Evolutionary conservation across 2,329 filamentous ascomycete species (phyloP).

Genomic region (Clonostachys solani): DNA sequence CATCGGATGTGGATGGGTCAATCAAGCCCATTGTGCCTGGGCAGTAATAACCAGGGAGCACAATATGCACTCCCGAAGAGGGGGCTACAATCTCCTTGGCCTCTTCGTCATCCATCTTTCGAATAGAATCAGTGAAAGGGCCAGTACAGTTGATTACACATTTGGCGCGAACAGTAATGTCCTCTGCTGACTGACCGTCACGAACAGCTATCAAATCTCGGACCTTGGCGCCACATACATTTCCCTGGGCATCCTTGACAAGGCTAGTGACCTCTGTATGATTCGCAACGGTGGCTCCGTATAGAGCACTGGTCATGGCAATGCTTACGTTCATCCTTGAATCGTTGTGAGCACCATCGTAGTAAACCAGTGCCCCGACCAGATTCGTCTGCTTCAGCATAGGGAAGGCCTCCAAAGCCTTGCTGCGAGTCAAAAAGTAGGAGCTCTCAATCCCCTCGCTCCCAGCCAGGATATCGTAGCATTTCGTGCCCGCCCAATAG

Average conservation of each 20-base stretch:
- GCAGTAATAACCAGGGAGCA: slow-evolving; percentile 83
- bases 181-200: slow-evolving; percentile 52
- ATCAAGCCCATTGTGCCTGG: slow-evolving; percentile 84
- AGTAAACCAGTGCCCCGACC: slow-evolving; percentile 82
- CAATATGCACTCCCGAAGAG: slow-evolving; percentile 80
- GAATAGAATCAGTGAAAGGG: slow-evolving; percentile 80
- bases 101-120: slow-evolving; percentile 74
- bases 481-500: slow-evolving; percentile 75
- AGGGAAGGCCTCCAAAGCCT: slow-evolving; percentile 81
- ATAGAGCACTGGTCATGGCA: slow-evolving; percentile 84
- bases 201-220: slow-evolving; percentile 66
- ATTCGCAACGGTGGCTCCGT: slow-evolving; percentile 78
- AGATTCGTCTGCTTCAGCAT: slow-evolving; percentile 80
- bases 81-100: slow-evolving; percentile 79
- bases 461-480: slow-evolving; percentile 81
- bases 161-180: slow-evolving; percentile 71
- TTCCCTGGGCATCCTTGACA: slow-evolving; percentile 69
- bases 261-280: slow-evolving; percentile 77
- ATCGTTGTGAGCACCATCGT: slow-evolving; percentile 89
- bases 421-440: slow-evolving; percentile 83
- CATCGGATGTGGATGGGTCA: slow-evolving; percentile 82
- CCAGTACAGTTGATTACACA: slow-evolving; percentile 87
- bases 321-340: slow-evolving; percentile 89
- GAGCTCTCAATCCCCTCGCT: slow-evolving; percentile 85
- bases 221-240: slow-evolving; percentile 68